Base-by-base conservation (phyloP, 75 land plant species). In the Sequoia sempervirens region DNA sequence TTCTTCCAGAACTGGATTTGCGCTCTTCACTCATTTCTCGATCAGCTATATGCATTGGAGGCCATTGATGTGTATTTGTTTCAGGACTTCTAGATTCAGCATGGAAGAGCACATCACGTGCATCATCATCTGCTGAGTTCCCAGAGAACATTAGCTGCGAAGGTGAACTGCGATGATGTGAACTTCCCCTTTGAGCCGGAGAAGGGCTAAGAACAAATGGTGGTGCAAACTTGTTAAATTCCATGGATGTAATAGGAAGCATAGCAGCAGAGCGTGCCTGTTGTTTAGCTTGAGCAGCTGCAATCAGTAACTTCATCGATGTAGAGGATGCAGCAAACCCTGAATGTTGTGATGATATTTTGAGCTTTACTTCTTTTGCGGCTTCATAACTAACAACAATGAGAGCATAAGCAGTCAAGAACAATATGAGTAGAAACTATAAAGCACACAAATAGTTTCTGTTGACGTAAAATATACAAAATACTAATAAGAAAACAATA, bases 301-400 rank as follows among this genome's bases (percentile, higher is more conserved):
- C 83, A 80, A 81, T 83, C 80, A 84, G 32, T 80, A 17, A 85
- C 84, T 87, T 88, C 82, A 85, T 66, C 4, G 86, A 73, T 58
- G 74, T 82, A 50, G 68, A 78, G 32, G 82, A 41, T 68, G 83
- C 23, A 52, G 83, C 28, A 54, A 74, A 15, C 38, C 79, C 68
- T 28, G 53, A 66, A 50, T 84, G 50, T 69, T 87, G 75, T 15
- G 80, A 53, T 5, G 26, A 84, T 79, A 56, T 47, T 26, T 79
- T 75, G 26, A 18, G 52, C 78, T 75, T 40, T 52, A 79, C 70
- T 52, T 88, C 90, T 75, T 84, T 80, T 75, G 38, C 69, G 76
- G 26, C 73, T 52, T 86, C 85, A 79, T 68, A 54, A 87, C 93
- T 91, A 72, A 13, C 15, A 80, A 80, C 82, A 81, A 53, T 53